Base-by-base conservation (phyloP, 352 stramenopile genomes). In the Pythium sukuiense region DNA sequence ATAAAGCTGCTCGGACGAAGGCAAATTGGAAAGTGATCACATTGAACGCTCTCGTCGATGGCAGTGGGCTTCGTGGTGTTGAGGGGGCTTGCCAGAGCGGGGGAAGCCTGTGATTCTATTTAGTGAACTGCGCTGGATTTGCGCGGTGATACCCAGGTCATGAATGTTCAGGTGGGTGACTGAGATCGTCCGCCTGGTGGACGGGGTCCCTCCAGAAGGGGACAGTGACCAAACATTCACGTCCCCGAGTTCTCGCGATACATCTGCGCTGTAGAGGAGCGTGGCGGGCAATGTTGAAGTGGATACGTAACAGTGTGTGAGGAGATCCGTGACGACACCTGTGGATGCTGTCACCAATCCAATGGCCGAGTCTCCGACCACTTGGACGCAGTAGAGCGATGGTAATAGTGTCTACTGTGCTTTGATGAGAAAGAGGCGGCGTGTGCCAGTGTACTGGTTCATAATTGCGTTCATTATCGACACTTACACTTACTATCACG, bases 401-500 rank as follows among this genome's bases (percentile, higher is more conserved):
- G 8, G 32, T 35, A 35, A 5, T 9, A 35, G 32, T 0, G 32
- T 9, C 8, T 9, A 24, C 20, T 24, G 20, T 24, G 20, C 20
- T 24, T 24, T 24, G 20, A 24, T 24, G 20, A 24, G 20, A 24
- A 24, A 24, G 20, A 24, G 20, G 20, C 20, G 20, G 20, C 20
- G 20, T 35, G 8, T 35, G 32, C 8, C 5, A 29, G 20, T 50
- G 43, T 50, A 50, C 43, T 50, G 43, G 43, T 50, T 50, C 43
- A 50, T 50, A 50, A 50, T 50, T 50, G 43, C 18, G 43, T 50
- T 50, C 43, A 50, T 50, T 50, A 50, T 50, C 43, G 43, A 50
- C 43, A 50, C 43, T 30, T 50, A 50, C 43, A 29, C 16, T 24
- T 50, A 50, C n/a, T 50, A 50, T 50, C 39, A 50, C 43, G 43